phyloP scores from a whole-genome alignment of 352 stramenopile species.

The Globisporangium sylvaticum region DNA sequence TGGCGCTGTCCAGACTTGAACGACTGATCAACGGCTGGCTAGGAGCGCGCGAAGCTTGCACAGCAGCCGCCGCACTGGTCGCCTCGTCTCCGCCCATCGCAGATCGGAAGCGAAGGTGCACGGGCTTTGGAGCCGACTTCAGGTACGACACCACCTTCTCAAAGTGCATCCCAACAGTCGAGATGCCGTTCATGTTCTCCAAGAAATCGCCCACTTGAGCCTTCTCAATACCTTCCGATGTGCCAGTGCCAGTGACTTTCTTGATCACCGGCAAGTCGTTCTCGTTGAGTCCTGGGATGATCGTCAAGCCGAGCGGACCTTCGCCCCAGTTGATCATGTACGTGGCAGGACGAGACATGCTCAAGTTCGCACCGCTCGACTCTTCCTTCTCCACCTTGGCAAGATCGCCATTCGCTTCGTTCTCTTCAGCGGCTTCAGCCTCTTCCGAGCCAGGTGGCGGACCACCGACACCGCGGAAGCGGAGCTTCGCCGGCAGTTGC shows the following conservation, averaged over 20 bases:
- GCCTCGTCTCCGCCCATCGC: constrained; percentile 33
- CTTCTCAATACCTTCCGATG: constrained; percentile 72
- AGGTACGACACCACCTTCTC: constrained; percentile 80
- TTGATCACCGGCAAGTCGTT: constrained; percentile 83
- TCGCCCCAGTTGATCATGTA: constrained; percentile 82
- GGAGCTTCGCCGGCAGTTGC: constrained; percentile 76
- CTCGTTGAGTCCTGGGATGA: constrained; percentile 80
- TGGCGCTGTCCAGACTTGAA: constrained; percentile 11
- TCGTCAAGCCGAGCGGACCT: constrained; percentile 77
- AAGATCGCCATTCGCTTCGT: constrained; percentile 19
- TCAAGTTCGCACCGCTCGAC: constrained; percentile 26
- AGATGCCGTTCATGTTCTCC: constrained; percentile 78
- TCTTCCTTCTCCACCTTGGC: constrained; percentile 25
- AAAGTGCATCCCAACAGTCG: constrained; percentile 65
- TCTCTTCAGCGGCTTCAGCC: constrained; percentile 14
- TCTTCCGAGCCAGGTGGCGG: constrained; percentile 28
- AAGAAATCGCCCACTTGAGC: constrained; percentile 80
- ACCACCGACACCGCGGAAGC: constrained; percentile 79
- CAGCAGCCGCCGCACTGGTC: constrained; percentile 14
- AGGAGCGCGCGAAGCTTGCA: constrained; percentile 16
- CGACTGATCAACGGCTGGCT: constrained; percentile 13
- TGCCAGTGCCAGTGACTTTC: constrained; percentile 83
- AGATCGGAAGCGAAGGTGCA: constrained; percentile 64
- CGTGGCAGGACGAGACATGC: constrained; percentile 55
- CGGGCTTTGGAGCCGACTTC: constrained; percentile 77